Conservation (phyloP, 441 rosid genomes). For the Heliophila coronopifolia region DNA sequence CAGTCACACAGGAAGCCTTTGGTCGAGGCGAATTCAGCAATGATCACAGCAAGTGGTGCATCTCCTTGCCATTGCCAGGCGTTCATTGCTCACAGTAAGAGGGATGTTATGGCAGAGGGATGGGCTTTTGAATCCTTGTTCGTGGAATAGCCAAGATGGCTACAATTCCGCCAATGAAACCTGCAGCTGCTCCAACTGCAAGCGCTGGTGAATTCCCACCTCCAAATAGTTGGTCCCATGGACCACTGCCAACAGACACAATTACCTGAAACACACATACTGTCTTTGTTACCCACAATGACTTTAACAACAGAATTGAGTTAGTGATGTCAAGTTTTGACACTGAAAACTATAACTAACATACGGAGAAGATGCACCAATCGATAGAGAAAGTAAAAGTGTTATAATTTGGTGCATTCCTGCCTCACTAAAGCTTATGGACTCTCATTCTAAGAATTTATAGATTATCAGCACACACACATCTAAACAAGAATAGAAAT, state of each 20-base stretch:
- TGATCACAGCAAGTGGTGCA: conserved; percentile 7
- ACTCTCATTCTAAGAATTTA: conserved; percentile 4
- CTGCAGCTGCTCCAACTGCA: conserved; percentile 70
- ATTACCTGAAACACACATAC: conserved; percentile 42
- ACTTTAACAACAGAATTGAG: background rate
- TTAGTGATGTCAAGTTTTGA: background rate
- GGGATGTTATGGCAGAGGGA: conserved; percentile 51
- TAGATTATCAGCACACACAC: background rate
- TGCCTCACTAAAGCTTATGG: conserved; percentile 7
- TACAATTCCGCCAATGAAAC: conserved; percentile 61
- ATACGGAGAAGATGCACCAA: background rate
- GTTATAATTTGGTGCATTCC: too few relatives aligned
- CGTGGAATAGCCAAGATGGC: conserved; percentile 89
- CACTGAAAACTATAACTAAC: background rate
- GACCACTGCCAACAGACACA: conserved; percentile 87
- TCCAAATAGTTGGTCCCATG: conserved; percentile 93
- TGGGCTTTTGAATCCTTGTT: conserved; percentile 55
- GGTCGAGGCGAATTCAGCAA: conserved; percentile 17
- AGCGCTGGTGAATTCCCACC: conserved; percentile 93
- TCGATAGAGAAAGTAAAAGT: background rate
- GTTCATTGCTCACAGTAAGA: conserved; percentile 8
- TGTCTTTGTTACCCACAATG: background rate
- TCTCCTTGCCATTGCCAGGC: conserved; percentile 20
- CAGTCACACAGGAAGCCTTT: conserved; percentile 21
- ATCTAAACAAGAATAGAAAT: background rate